Evolutionary conservation across 1,139 yeast genomes (phyloP).

Genomic region (Zhuliangozyma parablackwelliae): DNA sequence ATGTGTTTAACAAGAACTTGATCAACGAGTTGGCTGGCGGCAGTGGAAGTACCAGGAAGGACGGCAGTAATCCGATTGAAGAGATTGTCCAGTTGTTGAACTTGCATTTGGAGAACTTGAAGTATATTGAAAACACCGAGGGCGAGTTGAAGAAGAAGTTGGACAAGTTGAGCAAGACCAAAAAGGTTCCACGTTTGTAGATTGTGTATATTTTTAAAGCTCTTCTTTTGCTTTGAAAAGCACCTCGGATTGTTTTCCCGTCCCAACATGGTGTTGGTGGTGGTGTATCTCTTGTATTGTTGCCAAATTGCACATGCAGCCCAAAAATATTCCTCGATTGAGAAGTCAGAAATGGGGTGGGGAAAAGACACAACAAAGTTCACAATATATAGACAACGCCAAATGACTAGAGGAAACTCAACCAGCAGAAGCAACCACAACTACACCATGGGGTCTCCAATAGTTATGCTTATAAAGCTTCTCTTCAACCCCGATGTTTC

Average conservation of each 20-base stretch:
- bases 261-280: neutral
- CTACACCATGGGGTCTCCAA: constrained; percentile 20
- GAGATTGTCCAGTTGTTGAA: constrained; percentile 78
- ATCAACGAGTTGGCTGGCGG: constrained; percentile 24
- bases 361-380: neutral
- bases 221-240: no score
- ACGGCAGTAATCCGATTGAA: constrained; percentile 45
- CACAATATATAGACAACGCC: no score
- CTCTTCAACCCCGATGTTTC: constrained; percentile 39
- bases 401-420: no score
- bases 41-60: constrained; percentile 8
- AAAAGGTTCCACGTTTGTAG: constrained; percentile 5
- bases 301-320: neutral
- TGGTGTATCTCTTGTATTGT: neutral
- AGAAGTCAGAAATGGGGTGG: neutral
- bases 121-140: constrained; percentile 78
- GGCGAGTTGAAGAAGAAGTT: constrained; percentile 64
- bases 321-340: neutral
- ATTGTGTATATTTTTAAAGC: no score
- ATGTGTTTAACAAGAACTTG: constrained; percentile 63
- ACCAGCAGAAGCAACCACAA: neutral
- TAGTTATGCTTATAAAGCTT: constrained; percentile 25
- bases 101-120: constrained; percentile 84
- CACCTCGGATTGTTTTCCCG: no score
- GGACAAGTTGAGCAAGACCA: constrained; percentile 23